Conservation (phyloP, 2,329 filamentous ascomycete genomes). For the Basipetospora chlamydospora region DNA sequence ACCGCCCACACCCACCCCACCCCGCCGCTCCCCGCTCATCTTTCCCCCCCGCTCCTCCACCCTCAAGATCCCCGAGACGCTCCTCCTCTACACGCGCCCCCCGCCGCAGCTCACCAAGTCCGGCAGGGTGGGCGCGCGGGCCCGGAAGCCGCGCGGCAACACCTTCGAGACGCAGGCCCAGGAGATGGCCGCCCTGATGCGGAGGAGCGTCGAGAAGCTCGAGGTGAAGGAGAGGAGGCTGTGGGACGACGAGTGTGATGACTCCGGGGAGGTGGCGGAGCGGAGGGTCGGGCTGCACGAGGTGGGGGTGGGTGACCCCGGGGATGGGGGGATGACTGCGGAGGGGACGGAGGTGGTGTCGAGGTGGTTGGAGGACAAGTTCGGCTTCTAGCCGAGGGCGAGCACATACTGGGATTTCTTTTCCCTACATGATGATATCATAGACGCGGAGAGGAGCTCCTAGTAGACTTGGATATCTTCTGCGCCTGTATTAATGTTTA, state of each 20-base stretch:
- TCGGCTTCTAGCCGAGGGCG: not conserved
- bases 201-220: slow-evolving; percentile 28
- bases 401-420: not conserved
- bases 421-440: too few species aligned
- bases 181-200: slow-evolving; percentile 33
- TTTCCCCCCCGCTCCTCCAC: slow-evolving; percentile 34
- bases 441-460: too few species aligned
- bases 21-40: slow-evolving; percentile 25
- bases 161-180: slow-evolving; percentile 30
- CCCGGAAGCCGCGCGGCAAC: slow-evolving; percentile 18
- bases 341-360: not conserved
- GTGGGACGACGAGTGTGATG: slow-evolving; percentile 25
- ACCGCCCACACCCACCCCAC: slow-evolving; percentile 9
- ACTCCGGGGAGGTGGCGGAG: slow-evolving; percentile 18
- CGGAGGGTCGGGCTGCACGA: slow-evolving; percentile 23
- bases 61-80: slow-evolving; percentile 31
- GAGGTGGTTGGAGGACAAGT: slow-evolving; percentile 2
- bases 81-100: slow-evolving; percentile 30
- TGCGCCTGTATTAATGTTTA: too few species aligned
- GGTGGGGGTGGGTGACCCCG: not conserved
- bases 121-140: slow-evolving; percentile 9
- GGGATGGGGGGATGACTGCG: slow-evolving; percentile 2
- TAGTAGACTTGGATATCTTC: too few species aligned
- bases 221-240: slow-evolving; percentile 27
- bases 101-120: slow-evolving; percentile 9